These are phyloP conservation scores for Lasiosphaeria hispida DNA, from an alignment of 495 filamentous ascomycete species.

Conservation along the genomic window DNA sequence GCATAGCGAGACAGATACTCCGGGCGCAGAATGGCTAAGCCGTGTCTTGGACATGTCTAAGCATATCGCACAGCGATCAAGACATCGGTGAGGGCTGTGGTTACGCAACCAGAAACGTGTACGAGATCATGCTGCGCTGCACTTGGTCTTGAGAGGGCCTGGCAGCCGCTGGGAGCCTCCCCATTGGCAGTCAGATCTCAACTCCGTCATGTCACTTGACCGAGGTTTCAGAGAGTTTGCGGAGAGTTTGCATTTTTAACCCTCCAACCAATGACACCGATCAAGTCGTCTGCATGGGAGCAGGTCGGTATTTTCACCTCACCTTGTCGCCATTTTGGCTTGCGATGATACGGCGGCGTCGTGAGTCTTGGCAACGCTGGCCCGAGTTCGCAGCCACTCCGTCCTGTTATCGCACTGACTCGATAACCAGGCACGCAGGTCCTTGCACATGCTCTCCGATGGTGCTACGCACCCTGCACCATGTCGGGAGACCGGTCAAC, in stretches of 20 bases:
- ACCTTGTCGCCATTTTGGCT: not conserved
- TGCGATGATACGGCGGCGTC: not conserved
- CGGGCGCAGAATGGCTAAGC: no score
- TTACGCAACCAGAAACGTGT: constrained; percentile 27
- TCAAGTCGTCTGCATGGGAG: no score
- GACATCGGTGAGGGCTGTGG: constrained; percentile 3
- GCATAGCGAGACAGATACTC: no score
- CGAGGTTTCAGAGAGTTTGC: no score
- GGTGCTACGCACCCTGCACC: no score
- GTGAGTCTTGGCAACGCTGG: not conserved
- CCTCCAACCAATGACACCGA: no score
- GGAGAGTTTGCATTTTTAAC: no score
- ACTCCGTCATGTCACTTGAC: not conserved
- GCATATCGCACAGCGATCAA: not conserved
- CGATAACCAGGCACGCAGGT: no score
- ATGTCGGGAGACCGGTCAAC: not conserved
- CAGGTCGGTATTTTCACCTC: no score
- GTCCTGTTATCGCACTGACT: constrained; percentile 5
- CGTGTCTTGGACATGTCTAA: no score
- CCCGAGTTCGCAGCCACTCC: constrained; percentile 10
- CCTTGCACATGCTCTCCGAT: no score
- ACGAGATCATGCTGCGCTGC: constrained; percentile 21
- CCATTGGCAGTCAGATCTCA: constrained; percentile 16
- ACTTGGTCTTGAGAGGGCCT: constrained; percentile 14
- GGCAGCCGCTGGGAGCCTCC: constrained; percentile 1